Percentiles rank a stretch among this genome's conserved stretches.
phyloP scores from a whole-genome alignment of 768 basidiomycete species.

The Leccinum boreale region DNA sequence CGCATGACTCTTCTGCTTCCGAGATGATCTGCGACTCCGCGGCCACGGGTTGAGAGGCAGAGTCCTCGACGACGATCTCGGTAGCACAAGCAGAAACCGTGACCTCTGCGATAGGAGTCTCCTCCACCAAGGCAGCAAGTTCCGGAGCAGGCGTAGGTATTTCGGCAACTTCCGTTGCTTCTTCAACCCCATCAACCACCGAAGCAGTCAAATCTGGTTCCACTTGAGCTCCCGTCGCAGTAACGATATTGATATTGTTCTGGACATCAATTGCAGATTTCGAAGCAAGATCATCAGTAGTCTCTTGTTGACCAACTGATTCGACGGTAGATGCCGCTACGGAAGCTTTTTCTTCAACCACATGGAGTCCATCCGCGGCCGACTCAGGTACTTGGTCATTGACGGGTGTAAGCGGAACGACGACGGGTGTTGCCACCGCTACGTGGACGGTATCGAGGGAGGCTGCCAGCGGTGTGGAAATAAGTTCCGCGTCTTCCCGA shows the following conservation, averaged over 20 bases:
- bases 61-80: background rate
- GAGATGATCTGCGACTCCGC: conserved; percentile 4
- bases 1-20: background rate
- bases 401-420: background rate
- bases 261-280: background rate
- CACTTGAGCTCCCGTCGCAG: conserved; percentile 14
- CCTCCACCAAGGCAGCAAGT: conserved; percentile 10
- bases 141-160: conserved; percentile 14
- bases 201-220: background rate
- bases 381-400: background rate
- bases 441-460: background rate
- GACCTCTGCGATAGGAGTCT: conserved; percentile 13
- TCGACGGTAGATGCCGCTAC: conserved; percentile 8
- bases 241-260: background rate
- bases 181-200: conserved; percentile 6
- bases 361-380: conserved; percentile 2
- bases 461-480: background rate
- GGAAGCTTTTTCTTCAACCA: conserved; percentile 2
- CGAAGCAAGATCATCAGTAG: conserved; percentile 1
- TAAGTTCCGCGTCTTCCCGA: background rate
- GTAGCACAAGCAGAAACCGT: background rate
- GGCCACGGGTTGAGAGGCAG: background rate
- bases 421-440: background rate
- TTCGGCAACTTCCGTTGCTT: conserved; percentile 11
- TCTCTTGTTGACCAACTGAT: background rate